Conservation (phyloP, 169 alveolate species). For the Cryptosporidium muris region DNA sequence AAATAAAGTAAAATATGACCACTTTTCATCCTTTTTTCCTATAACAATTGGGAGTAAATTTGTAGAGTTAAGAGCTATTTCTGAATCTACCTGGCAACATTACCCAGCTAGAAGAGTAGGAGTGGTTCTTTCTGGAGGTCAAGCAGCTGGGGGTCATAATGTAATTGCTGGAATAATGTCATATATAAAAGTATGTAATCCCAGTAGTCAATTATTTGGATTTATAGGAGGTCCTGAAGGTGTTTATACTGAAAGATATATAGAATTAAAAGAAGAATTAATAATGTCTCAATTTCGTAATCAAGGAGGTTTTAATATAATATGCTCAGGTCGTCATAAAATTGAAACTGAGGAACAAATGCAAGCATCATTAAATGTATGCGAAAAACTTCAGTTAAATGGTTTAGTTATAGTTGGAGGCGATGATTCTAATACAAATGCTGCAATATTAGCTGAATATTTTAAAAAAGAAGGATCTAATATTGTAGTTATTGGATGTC, state of each 20-base stretch:
- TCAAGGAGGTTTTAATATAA: slow-evolving; percentile 87
- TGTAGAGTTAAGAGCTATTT: slow-evolving; percentile 41
- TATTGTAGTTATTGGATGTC: slow-evolving; percentile 84
- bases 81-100: slow-evolving; percentile 45
- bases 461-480: slow-evolving; percentile 75
- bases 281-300: slow-evolving; percentile 79
- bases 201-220: slow-evolving; percentile 82
- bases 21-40: slow-evolving; percentile 43
- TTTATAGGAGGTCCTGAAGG: slow-evolving; percentile 86
- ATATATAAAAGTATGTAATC: slow-evolving; percentile 79
- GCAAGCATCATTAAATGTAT: slow-evolving; percentile 77
- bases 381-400: slow-evolving; percentile 79
- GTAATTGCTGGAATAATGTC: slow-evolving; percentile 86
- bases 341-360: slow-evolving; percentile 84
- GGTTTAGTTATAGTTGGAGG: slow-evolving; percentile 89
- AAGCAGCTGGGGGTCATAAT: slow-evolving; percentile 90
- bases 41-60: slow-evolving; percentile 4
- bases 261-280: slow-evolving; percentile 79
- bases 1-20: slow-evolving; percentile 1
- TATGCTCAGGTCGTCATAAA: slow-evolving; percentile 87
- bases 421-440: slow-evolving; percentile 90
- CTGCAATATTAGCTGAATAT: slow-evolving; percentile 87
- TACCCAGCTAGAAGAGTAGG: slow-evolving; percentile 74
- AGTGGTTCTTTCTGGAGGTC: slow-evolving; percentile 86
- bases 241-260: slow-evolving; percentile 80